phyloP scores from a whole-genome alignment of 768 basidiomycete genomes.

The Trametes meyenii region DNA sequence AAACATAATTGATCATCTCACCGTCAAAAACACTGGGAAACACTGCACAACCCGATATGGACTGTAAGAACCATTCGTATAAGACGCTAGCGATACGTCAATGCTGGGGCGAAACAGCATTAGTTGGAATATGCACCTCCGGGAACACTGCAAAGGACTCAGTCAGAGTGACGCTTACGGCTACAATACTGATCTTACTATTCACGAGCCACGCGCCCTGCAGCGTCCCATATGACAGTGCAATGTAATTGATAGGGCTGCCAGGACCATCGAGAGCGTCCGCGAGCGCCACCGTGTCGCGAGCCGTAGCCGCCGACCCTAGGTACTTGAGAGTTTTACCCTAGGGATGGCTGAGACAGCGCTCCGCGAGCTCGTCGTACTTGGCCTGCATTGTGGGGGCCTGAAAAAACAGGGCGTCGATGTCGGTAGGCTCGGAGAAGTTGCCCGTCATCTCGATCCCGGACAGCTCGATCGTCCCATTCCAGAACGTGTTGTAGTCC shows the following conservation, averaged over 20 bases:
- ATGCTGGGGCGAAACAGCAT: too few species aligned
- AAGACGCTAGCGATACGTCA: background rate
- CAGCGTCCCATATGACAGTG: conserved; percentile 12
- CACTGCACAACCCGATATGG: too few species aligned
- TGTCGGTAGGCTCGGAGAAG: conserved; percentile 7
- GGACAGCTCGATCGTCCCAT: conserved; percentile 8
- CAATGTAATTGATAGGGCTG: conserved; percentile 10
- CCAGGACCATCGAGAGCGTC: conserved; percentile 16
- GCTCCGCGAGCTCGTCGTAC: conserved; percentile 8
- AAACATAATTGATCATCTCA: too few species aligned
- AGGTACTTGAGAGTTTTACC: conserved; percentile 11
- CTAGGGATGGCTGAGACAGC: background rate
- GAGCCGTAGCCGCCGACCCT: conserved; percentile 10
- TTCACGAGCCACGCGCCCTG: conserved; percentile 13
- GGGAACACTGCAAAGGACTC: conserved; percentile 2
- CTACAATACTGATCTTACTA: background rate
- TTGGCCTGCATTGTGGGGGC: conserved; percentile 13
- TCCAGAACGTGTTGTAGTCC: conserved; percentile 8
- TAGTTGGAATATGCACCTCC: background rate
- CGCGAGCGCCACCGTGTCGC: conserved; percentile 12
- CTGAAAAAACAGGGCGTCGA: conserved; percentile 2
- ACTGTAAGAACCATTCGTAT: conserved; percentile 8
- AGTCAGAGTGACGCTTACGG: too few species aligned
- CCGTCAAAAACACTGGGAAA: too few species aligned
- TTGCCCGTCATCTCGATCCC: conserved; percentile 12